phyloP scores from a whole-genome alignment of 805 yeast genomes.

The Candida fluviatilis region DNA sequence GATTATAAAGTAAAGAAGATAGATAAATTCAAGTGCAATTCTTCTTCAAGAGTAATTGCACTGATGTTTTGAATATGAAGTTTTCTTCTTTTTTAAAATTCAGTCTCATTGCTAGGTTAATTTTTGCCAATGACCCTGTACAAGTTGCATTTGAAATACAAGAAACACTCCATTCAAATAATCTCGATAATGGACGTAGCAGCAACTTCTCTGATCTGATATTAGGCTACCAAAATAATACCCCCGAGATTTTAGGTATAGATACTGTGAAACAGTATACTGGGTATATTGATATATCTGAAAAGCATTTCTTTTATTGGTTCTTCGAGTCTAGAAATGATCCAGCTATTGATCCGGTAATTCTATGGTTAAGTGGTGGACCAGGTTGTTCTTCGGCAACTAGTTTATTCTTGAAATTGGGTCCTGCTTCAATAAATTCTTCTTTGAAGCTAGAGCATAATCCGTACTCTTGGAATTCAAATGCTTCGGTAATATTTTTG shows the following conservation, averaged over 20 bases:
- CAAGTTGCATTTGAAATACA: no score
- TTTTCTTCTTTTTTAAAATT: no score
- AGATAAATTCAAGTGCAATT: no score
- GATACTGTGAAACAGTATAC: constrained; percentile 29
- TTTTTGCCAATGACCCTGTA: no score
- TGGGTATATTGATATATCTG: constrained; percentile 30
- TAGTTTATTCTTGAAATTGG: constrained; percentile 20
- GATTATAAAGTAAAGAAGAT: no score
- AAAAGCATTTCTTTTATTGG: constrained; percentile 37
- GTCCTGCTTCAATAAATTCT: constrained; percentile 15
- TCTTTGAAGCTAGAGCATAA: constrained; percentile 14
- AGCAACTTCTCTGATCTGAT: no score
- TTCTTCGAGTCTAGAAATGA: constrained; percentile 34
- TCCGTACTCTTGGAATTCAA: constrained; percentile 19
- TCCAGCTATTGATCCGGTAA: constrained; percentile 19
- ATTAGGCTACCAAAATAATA: no score
- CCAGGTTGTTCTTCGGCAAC: constrained; percentile 18
- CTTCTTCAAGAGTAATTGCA: no score
- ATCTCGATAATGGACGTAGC: no score
- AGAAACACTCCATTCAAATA: no score
- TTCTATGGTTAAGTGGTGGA: constrained; percentile 22
- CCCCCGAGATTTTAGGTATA: constrained; percentile 18
- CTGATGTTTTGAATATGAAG: no score
- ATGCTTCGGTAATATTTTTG: constrained; percentile 33
- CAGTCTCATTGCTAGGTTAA: no score